Evolutionary conservation across 805 yeast species (phyloP).

Genomic region (Candida endomychidarum): DNA sequence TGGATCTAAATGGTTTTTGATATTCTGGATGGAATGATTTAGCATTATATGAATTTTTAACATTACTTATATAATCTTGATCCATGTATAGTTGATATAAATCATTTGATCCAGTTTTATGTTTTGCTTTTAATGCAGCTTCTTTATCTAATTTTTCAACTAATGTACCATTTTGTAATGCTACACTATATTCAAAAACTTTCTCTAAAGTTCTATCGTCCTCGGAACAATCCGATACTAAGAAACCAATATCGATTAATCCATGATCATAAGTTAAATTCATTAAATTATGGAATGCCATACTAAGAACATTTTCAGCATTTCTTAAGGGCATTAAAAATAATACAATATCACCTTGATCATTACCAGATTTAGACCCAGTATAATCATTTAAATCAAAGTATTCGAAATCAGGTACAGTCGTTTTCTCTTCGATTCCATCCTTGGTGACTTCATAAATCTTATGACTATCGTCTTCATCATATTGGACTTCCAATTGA

Average conservation of each 20-base stretch:
- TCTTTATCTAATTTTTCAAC: constrained; percentile 46
- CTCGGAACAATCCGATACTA: constrained; percentile 78
- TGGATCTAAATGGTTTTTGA: constrained; percentile 68
- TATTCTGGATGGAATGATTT: constrained; percentile 55
- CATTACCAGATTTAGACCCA: constrained; percentile 52
- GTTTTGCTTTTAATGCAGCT: constrained; percentile 27
- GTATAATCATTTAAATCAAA: constrained; percentile 61
- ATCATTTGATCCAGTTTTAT: constrained; percentile 54
- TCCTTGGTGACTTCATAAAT: constrained; percentile 20
- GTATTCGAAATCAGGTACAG: constrained; percentile 41
- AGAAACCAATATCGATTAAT: constrained; percentile 74
- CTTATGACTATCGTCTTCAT: constrained; percentile 16
- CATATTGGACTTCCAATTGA: constrained; percentile 15
- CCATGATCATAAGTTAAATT: constrained; percentile 82
- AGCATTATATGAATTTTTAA: constrained; percentile 61
- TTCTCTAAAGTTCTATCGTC: constrained; percentile 65
- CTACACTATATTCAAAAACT: constrained; percentile 61
- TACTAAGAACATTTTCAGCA: constrained; percentile 72
- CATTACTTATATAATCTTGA: constrained; percentile 53
- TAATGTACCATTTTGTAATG: constrained; percentile 70
- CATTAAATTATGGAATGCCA: constrained; percentile 84
- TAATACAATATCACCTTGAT: constrained; percentile 60
- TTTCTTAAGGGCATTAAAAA: constrained; percentile 76
- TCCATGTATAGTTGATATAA: constrained; percentile 73
- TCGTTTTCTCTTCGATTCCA: constrained; percentile 17